Evolutionary conservation across 345 rosid genomes (phyloP), one percentile per base, ranked within the genome.

Genomic region (Eucalyptus marginata): DNA sequence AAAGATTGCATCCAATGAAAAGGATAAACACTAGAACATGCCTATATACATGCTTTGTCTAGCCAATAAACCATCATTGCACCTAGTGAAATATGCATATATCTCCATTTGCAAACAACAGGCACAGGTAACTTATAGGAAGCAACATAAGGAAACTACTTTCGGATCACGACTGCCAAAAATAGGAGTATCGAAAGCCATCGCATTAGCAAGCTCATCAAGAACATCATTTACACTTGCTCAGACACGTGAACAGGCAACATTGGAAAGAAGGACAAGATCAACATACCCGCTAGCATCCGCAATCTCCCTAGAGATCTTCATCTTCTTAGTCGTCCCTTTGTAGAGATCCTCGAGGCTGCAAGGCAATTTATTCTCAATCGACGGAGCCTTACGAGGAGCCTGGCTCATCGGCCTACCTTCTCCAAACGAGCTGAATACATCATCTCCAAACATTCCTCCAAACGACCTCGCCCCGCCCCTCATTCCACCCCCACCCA

Each of bases 271-370:
- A 47, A 52, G 11, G 31, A 29, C 89, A n/a, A 51, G 49, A 83
- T 40, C 4, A n/a, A 89, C 96, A 90, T 90, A 96, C 99, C 98
- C 98, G 59, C 91, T 92, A 1, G 92, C 92, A 92, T 97, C 98
- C 5, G 93, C 92, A 29, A 95, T 95, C 87, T 94, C 96, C 86
- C 99, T 94, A 27, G 98, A 95, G 90, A 97, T 97, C 93, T 95
- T 96, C 98, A 97, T 94, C 95, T 96, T 97, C 91, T 95, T 97
- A 8, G 96, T 92, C 27, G 92, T 89, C 8, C 99, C 98, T 85
- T 93, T 96, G 83, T 95, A 96, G 7, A 96, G 94, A 86, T 97
- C 98, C 89, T 97, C 98, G 15, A 97, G 95, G 83, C 91, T 93
- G 90, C 98, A 97, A 81, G 95, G 93, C 92, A 97, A 87, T 4